These are phyloP conservation scores for Dactylellina cionopaga DNA, from an alignment of 2,329 filamentous ascomycete species.

Conservation along the genomic window DNA sequence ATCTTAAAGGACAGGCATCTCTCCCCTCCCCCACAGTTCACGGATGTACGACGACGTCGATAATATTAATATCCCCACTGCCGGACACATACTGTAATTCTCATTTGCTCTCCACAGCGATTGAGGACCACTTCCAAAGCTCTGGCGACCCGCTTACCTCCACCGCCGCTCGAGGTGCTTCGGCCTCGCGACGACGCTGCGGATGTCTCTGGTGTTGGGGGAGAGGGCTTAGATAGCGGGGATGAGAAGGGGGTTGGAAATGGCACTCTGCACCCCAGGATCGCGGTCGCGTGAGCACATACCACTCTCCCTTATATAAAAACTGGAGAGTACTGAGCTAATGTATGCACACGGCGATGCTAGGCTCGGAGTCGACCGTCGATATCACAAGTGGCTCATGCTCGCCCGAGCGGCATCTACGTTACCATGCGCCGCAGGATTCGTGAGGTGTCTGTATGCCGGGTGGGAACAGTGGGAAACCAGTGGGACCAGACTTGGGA, in stretches of 20 bases:
- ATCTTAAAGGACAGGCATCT: too few species aligned
- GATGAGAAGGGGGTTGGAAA: slow-evolving; percentile 19
- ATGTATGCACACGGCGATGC: not conserved
- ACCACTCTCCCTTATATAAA: not conserved
- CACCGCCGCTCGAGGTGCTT: slow-evolving; percentile 42
- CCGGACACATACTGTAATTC: slow-evolving; percentile 1
- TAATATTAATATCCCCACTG: too few species aligned
- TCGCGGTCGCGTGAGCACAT: slow-evolving; percentile 43
- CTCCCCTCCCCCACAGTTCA: not conserved
- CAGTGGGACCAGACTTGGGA: slow-evolving; percentile 11
- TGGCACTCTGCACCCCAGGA: slow-evolving; percentile 39
- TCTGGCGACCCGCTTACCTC: slow-evolving; percentile 43
- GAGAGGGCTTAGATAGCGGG: slow-evolving; percentile 35
- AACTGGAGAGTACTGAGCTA: not conserved
- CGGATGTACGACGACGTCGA: slow-evolving; percentile 18
- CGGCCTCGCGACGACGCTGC: slow-evolving; percentile 39
- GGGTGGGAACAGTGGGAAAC: slow-evolving; percentile 36
- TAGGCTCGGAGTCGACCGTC: slow-evolving; percentile 73
- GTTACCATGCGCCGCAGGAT: slow-evolving; percentile 77
- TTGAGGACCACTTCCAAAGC: slow-evolving; percentile 23
- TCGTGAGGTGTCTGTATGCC: slow-evolving; percentile 70
- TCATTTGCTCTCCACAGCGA: not conserved
- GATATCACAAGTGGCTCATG: slow-evolving; percentile 78
- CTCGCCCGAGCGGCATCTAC: slow-evolving; percentile 77
- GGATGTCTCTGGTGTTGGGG: not conserved